Evolutionary conservation across 768 basidiomycete species (phyloP).

Genomic region (Postia placenta): DNA sequence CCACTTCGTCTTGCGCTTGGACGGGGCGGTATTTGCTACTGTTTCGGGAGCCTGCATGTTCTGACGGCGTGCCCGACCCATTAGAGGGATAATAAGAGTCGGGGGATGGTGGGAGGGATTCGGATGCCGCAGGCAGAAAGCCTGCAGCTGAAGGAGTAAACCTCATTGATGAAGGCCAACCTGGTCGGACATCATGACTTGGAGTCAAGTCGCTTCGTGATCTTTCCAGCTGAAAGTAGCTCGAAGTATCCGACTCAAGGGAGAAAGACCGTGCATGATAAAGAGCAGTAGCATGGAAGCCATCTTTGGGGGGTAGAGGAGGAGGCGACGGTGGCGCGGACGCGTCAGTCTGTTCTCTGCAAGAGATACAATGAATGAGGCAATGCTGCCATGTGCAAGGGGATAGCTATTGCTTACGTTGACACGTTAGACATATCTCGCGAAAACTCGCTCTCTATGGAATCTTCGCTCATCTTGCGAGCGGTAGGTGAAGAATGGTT

Average conservation of each 20-base stretch:
- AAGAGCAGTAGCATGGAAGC: slow-evolving; percentile 5
- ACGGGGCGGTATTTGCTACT: slow-evolving; percentile 8
- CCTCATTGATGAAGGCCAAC: slow-evolving; percentile 44
- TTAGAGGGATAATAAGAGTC: slow-evolving; percentile 34
- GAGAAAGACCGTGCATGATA: slow-evolving; percentile 45
- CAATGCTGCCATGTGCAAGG: background rate
- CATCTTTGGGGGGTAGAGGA: no score
- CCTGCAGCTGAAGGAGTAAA: slow-evolving; percentile 37
- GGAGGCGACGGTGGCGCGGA: slow-evolving; percentile 1
- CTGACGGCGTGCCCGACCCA: slow-evolving; percentile 22
- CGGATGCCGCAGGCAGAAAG: slow-evolving; percentile 18
- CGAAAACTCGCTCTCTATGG: slow-evolving; percentile 21
- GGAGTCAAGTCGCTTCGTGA: slow-evolving; percentile 15
- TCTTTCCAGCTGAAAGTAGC: slow-evolving; percentile 34
- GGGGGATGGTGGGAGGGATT: slow-evolving; percentile 44
- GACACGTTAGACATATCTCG: background rate
- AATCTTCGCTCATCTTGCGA: slow-evolving; percentile 41
- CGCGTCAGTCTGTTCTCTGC: slow-evolving; percentile 6
- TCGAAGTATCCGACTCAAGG: slow-evolving; percentile 49
- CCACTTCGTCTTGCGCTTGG: no score
- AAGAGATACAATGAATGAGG: background rate
- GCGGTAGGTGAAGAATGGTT: slow-evolving; percentile 30
- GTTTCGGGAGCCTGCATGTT: background rate
- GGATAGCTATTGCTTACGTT: background rate
- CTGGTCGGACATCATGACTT: slow-evolving; percentile 22